These are phyloP conservation scores for Rhynchospora breviuscula DNA, from an alignment of 176 grass and related monocot genomes.

Conservation along the genomic window DNA sequence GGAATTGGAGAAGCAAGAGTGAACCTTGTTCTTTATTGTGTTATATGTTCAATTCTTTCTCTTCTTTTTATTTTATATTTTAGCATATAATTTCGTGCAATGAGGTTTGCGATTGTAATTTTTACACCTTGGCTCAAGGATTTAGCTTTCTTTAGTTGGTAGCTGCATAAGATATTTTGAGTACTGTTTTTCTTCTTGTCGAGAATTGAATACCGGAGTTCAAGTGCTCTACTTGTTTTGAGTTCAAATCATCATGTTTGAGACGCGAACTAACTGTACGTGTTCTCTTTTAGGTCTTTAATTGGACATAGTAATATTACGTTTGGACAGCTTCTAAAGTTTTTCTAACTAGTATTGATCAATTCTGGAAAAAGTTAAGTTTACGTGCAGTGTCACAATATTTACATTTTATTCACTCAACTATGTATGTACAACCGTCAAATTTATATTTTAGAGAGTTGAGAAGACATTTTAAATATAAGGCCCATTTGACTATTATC, in stretches of 20 bases:
- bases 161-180: conserved; percentile 9
- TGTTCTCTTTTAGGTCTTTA: neutral
- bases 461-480: too few species aligned
- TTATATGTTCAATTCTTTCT: conserved; percentile 3
- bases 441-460: too few species aligned
- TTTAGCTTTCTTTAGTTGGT: neutral
- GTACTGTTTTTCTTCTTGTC: neutral
- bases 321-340: too few species aligned
- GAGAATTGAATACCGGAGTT: neutral
- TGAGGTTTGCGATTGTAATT: conserved; percentile 5
- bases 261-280: neutral
- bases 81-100: neutral
- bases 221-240: neutral
- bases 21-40: neutral
- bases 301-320: too few species aligned
- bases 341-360: too few species aligned
- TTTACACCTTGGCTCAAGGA: neutral
- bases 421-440: too few species aligned
- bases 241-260: neutral
- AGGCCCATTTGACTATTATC: too few species aligned
- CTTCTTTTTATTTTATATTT: neutral
- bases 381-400: too few species aligned
- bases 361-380: too few species aligned
- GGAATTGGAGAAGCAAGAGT: conserved; percentile 49
- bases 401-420: too few species aligned